Base-by-base conservation (phyloP, 208 protist genomes). In the Leishmania guyanensis region DNA sequence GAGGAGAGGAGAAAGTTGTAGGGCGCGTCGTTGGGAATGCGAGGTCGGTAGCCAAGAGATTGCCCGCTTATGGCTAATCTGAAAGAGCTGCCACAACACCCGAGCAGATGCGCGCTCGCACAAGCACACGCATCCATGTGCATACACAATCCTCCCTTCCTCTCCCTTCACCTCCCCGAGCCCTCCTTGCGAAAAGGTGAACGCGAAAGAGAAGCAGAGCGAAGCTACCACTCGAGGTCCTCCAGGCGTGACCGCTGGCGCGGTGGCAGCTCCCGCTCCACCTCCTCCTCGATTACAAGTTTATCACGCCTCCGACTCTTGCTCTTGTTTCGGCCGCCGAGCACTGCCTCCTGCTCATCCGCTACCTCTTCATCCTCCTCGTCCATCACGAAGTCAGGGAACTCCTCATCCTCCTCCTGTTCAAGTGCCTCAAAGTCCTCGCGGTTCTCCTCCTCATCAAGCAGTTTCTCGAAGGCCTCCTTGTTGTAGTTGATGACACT, bases 401-500 rank as follows among this genome's bases (percentile, higher is more conserved):
- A 92, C 85, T 97, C 92, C 75, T 93, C 92, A 66, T 96, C 94
- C 86, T 97, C 93, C 48, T 95, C 93, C 33, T 92, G 84, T 78
- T 95, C 93, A 22, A 95, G 62, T 9, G 84, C 84, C 39, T 96
- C 92, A n/a, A 93, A 92, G 69, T 96, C 92, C 8, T 87, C 91
- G 78, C 88, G 90, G 77, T 96, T 87, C 85, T 97, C 93, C 82
- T 98, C 93, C 78, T 94, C 90, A 51, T 98, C 93, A 6, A 98
- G 92, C 29, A 97, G 85, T 73, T 88, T 87, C 87, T 98, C 93
- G 83, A 98, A 97, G 48, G 92, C 92, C 74, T 93, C 91, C 80
- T 95, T 94, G 87, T 94, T 96, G 88, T 91, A 93, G 84, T 98
- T 97, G 79, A 98, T 97, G 48, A 98, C 92, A 65, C 92, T 94